phyloP scores from a whole-genome alignment of 2,329 filamentous ascomycete species.

The Periconia macrospinosa region DNA sequence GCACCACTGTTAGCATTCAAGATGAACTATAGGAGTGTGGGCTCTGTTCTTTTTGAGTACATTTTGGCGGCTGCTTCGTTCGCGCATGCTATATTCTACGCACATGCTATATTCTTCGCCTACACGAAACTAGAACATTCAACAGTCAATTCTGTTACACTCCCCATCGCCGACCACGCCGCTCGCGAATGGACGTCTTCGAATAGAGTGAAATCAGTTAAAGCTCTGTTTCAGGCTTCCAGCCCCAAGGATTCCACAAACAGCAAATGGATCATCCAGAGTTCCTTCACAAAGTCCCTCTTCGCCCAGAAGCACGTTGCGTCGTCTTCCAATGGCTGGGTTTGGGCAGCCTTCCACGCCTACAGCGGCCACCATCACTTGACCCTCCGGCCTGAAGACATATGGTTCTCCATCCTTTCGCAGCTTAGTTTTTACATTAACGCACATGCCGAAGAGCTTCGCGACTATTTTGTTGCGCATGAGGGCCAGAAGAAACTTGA shows the following conservation, averaged over 20 bases:
- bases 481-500: constrained; percentile 18
- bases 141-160: background rate
- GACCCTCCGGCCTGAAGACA: constrained; percentile 21
- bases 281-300: background rate
- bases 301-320: background rate
- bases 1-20: too few relatives aligned
- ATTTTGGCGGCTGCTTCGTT: background rate
- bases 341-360: constrained; percentile 3
- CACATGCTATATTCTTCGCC: background rate
- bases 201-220: background rate
- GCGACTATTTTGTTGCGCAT: constrained; percentile 33
- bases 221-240: background rate
- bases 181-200: background rate
- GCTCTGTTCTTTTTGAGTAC: background rate
- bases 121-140: background rate
- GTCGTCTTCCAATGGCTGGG: background rate
- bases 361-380: constrained; percentile 15
- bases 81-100: background rate
- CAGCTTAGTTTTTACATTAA: constrained; percentile 23
- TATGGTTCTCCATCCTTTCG: constrained; percentile 21
- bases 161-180: background rate
- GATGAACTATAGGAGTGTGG: background rate
- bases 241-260: background rate
- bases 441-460: constrained; percentile 12
- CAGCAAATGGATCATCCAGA: background rate